Conservation (phyloP, 2,329 filamentous ascomycete genomes). For the Fusarium redolens region DNA sequence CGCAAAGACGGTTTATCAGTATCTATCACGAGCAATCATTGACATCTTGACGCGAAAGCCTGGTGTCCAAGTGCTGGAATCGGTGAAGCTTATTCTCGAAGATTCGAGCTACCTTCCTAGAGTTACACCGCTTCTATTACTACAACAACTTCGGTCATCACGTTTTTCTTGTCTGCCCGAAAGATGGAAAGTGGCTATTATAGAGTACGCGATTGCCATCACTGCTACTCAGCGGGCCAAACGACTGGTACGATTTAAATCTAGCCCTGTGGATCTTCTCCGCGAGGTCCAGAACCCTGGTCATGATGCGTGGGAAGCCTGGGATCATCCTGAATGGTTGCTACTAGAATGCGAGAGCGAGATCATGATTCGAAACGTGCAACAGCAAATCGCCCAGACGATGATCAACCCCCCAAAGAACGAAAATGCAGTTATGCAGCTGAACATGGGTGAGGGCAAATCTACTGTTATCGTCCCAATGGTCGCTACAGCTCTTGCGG, state of each 20-base stretch:
- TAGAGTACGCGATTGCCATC: constrained; percentile 55
- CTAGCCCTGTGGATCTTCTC: constrained; percentile 49
- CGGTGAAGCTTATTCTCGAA: neutral
- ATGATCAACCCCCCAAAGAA: constrained; percentile 65
- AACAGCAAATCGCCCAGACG: constrained; percentile 65
- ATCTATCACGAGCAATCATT: neutral
- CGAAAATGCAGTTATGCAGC: constrained; percentile 63
- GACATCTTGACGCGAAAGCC: neutral
- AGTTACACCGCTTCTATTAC: constrained; percentile 49
- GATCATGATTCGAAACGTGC: constrained; percentile 69
- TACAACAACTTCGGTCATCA: constrained; percentile 48
- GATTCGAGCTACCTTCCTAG: constrained; percentile 38
- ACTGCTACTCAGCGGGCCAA: constrained; percentile 55
- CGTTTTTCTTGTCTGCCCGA: constrained; percentile 44
- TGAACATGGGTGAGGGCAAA: constrained; percentile 80
- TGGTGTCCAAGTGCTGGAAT: neutral
- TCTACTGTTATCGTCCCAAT: constrained; percentile 77
- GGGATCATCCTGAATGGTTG: constrained; percentile 67
- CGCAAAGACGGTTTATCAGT: neutral
- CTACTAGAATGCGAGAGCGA: constrained; percentile 73
- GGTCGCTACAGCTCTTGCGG: constrained; percentile 64
- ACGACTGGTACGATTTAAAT: constrained; percentile 50
- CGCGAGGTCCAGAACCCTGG: constrained; percentile 63
- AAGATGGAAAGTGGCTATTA: constrained; percentile 51
- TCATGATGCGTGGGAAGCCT: constrained; percentile 66